A percentile compares a stretch with the other conserved stretches of the same genome.
These are phyloP conservation scores for Hypericum perforatum DNA, from an alignment of 345 rosid species.

Conservation along the genomic window DNA sequence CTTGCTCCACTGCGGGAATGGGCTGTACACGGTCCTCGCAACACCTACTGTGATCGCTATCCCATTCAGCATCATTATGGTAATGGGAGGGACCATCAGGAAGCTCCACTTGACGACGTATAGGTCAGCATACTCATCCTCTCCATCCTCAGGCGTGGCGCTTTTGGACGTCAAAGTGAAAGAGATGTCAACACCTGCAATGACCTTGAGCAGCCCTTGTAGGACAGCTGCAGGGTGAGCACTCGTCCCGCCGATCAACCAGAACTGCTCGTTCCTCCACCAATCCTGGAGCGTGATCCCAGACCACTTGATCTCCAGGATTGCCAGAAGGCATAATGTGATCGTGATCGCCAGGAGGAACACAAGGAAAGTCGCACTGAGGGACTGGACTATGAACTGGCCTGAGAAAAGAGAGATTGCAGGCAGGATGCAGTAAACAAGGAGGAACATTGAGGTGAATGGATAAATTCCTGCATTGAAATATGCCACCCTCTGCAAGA, in stretches of 20 bases:
- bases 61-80: constrained; percentile 56
- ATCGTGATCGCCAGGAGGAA: constrained; percentile 49
- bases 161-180: constrained; percentile 68
- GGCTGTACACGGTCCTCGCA: constrained; percentile 54
- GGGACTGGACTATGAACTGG: constrained; percentile 63
- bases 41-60: constrained; percentile 53
- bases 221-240: constrained; percentile 74
- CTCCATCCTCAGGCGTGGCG: constrained; percentile 53
- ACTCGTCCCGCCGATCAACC: constrained; percentile 79
- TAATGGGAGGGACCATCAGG: constrained; percentile 57
- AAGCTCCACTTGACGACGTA: constrained; percentile 61
- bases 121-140: constrained; percentile 46
- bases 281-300: constrained; percentile 74
- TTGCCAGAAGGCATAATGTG: constrained; percentile 49
- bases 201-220: constrained; percentile 62
- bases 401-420: constrained; percentile 65
- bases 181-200: constrained; percentile 68
- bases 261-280: constrained; percentile 82
- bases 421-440: constrained; percentile 62
- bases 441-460: constrained; percentile 63
- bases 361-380: constrained; percentile 39
- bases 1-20: constrained; percentile 70
- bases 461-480: constrained; percentile 77
- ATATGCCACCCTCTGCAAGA: constrained; percentile 60
- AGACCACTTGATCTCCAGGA: constrained; percentile 74